Evolutionary conservation across 2,329 filamentous ascomycete species (phyloP).

Genomic region (Penicillium sp.): DNA sequence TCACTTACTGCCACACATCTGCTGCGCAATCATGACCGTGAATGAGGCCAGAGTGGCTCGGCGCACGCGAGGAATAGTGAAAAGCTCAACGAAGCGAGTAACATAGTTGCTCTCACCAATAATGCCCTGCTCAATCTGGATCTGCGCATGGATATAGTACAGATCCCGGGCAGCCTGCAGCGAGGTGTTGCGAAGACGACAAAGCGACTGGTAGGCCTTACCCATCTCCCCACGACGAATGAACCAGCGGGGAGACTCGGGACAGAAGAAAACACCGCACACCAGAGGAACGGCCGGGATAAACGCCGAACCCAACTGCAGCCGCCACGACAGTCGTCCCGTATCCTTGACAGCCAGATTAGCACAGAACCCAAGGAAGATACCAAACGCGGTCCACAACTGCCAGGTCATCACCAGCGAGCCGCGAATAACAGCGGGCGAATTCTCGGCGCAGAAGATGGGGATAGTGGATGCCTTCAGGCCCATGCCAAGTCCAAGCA

Average conservation of each 20-base stretch:
- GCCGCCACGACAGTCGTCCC: slow-evolving; percentile 62
- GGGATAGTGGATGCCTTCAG: slow-evolving; percentile 60
- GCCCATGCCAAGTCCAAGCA: slow-evolving; percentile 65
- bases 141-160: slow-evolving; percentile 52
- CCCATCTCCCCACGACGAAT: slow-evolving; percentile 66
- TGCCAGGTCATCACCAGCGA: slow-evolving; percentile 60
- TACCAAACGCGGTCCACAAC: slow-evolving; percentile 61
- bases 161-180: slow-evolving; percentile 63
- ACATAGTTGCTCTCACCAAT: slow-evolving; percentile 57
- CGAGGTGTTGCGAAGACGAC: slow-evolving; percentile 58
- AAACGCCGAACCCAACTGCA: slow-evolving; percentile 66
- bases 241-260: slow-evolving; percentile 67
- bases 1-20: slow-evolving; percentile 62
- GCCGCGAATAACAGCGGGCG: slow-evolving; percentile 57
- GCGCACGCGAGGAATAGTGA: slow-evolving; percentile 52
- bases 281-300: slow-evolving; percentile 65
- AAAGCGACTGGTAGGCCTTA: slow-evolving; percentile 63
- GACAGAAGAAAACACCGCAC: slow-evolving; percentile 61
- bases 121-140: slow-evolving; percentile 49
- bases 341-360: slow-evolving; percentile 65
- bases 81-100: slow-evolving; percentile 59
- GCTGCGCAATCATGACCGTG: slow-evolving; percentile 77
- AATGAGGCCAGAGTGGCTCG: slow-evolving; percentile 74
- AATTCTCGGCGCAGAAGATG: slow-evolving; percentile 59
- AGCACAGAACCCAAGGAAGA: slow-evolving; percentile 67